Evolutionary conservation across 768 basidiomycete species (phyloP).

Genomic region (Mycena vitilis): DNA sequence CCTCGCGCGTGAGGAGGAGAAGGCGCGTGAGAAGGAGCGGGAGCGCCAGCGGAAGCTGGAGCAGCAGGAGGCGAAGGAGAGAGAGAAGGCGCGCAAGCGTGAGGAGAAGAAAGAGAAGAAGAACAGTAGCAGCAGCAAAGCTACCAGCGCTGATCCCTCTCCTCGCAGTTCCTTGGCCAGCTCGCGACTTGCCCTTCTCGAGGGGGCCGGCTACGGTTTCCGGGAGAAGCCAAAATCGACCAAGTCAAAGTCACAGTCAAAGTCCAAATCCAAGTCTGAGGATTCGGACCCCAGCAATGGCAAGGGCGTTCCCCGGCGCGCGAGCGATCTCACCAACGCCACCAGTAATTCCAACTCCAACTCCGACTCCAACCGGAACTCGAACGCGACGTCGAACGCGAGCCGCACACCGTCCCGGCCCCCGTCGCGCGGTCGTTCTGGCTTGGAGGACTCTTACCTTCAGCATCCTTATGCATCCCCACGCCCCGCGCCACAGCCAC

Average conservation of each 20-base stretch:
- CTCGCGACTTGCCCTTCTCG: conserved; percentile 29
- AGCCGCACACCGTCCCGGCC: conserved; percentile 20
- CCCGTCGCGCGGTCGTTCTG: conserved; percentile 10
- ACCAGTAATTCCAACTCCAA: conserved; percentile 13
- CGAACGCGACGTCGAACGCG: conserved; percentile 2
- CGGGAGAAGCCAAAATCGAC: conserved; percentile 15
- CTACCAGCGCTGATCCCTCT: conserved; percentile 11
- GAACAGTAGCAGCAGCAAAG: conserved; percentile 19
- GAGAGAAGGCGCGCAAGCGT: conserved; percentile 24
- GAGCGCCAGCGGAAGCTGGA: conserved; percentile 27
- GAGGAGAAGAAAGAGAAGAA: conserved; percentile 33
- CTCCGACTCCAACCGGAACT: conserved; percentile 4
- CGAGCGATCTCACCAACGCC: conserved; percentile 30
- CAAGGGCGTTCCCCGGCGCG: conserved; percentile 20
- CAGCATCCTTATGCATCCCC: neutral
- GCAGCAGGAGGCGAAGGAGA: conserved; percentile 30
- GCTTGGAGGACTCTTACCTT: neutral
- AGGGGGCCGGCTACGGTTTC: conserved; percentile 31
- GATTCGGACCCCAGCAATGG: neutral
- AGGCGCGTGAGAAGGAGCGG: conserved; percentile 39
- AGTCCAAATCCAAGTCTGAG: conserved; percentile 2
- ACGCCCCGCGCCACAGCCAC: conserved; percentile 18
- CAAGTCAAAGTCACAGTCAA: conserved; percentile 23
- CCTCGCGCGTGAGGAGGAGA: conserved; percentile 29
- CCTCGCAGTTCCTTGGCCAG: conserved; percentile 16